Conservation (phyloP, 768 basidiomycete genomes). For the Boletus subparvulus region DNA sequence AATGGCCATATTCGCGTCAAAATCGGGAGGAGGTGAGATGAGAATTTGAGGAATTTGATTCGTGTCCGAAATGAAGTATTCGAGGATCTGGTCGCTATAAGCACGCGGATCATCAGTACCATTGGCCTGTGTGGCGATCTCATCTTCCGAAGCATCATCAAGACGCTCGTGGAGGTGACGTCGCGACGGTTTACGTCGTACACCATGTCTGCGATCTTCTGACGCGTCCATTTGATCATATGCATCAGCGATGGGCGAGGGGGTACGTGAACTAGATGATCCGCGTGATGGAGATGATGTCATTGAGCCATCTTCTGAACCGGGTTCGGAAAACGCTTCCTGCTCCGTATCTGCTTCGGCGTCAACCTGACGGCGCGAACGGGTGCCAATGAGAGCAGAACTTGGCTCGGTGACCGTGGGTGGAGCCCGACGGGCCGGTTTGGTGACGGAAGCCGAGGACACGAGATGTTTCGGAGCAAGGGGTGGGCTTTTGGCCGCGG, state of each 20-base stretch:
- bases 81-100: slow-evolving; percentile 96
- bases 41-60: slow-evolving; percentile 87
- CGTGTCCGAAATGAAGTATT: slow-evolving; percentile 98
- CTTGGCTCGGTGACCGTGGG: slow-evolving; percentile 15
- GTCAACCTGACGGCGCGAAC: slow-evolving; percentile 54
- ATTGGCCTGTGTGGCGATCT: slow-evolving; percentile 39
- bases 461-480: slow-evolving; percentile 96
- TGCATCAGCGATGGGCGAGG: slow-evolving; percentile 72
- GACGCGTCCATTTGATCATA: slow-evolving; percentile 33
- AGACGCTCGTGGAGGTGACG: slow-evolving; percentile 47
- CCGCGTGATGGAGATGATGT: slow-evolving; percentile 85
- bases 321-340: slow-evolving; percentile 64
- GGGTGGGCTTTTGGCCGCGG: slow-evolving; percentile 87
- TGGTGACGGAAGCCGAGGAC: slow-evolving; percentile 51
- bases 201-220: slow-evolving; percentile 35
- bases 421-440: slow-evolving; percentile 29
- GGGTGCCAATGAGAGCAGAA: slow-evolving; percentile 42
- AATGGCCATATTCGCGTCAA: slow-evolving; percentile 94
- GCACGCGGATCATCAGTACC: slow-evolving; percentile 54
- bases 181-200: slow-evolving; percentile 49
- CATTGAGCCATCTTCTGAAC: slow-evolving; percentile 86
- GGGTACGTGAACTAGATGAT: slow-evolving; percentile 88
- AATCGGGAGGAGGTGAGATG: slow-evolving; percentile 83
- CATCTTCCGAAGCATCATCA: slow-evolving; percentile 46
- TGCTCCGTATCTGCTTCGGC: slow-evolving; percentile 59